Base-by-base conservation (phyloP, 495 filamentous ascomycete species). In the Bryoglossum gracile region DNA sequence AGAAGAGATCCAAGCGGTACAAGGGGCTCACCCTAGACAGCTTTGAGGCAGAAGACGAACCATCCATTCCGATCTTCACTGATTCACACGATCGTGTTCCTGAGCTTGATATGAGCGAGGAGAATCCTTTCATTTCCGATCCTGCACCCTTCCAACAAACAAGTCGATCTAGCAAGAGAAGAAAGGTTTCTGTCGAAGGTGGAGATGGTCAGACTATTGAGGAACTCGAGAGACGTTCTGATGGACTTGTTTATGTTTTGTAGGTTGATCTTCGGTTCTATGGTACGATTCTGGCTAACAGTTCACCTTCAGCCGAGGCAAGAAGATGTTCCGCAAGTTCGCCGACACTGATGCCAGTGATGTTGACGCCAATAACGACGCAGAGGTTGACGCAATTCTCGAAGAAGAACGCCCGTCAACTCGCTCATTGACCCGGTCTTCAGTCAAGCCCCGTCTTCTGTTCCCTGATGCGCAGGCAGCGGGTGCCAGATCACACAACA, bases 41-140 rank as follows among this genome's bases (percentile, higher is more conserved):
- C 62, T 82, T 84, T 58, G 70, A 64, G 24, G 80, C 77, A 17
- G 76, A 83, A 17, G 69, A 75, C 3, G 57, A 67, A 40, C 69
- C 68, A n/a, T 66, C 71, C 33, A 88, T 97, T 51, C 66, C 79
- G 55, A 94, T 98, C 45, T 95, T 80, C 62, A 96, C 89, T 8
- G 92, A 98, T 58, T 84, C 86, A 2, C 83, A 85, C 60, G 90
- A 94, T 58, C 83, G 87, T 35, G 68, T 95, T 26, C 92, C 92
- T 22, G 79, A 82, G 60, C 48, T 79, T 3, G 86, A 86, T 60
- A 51, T 67, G 21, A 77, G 67, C 46, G 61, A 71, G 51, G 79
- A 82, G 2, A 96, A 95, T 55, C 88, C 88, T 0, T 96, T 96
- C 61, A 78, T 77, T 43, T 74, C 72, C 24, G n/a, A 46, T n/a